Conservation (phyloP, 108 stramenopile genomes). For the Stephanodiscus triporus region DNA sequence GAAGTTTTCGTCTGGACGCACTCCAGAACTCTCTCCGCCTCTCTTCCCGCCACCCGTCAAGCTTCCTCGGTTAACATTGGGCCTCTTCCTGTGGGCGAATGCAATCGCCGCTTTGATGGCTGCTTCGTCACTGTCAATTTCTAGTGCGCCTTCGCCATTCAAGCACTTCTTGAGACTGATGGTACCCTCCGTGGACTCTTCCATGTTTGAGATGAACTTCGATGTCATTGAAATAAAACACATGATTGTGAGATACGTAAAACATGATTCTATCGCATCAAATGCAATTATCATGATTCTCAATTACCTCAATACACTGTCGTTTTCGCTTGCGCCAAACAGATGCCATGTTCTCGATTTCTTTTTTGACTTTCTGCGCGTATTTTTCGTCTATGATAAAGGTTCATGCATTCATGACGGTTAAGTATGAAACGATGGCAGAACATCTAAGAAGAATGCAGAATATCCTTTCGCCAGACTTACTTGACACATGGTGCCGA, state of each 20-base stretch:
- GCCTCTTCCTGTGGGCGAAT: constrained; percentile 45
- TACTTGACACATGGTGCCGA: constrained; percentile 39
- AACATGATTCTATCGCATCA: background rate
- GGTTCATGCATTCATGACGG: background rate
- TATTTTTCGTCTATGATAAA: constrained; percentile 53
- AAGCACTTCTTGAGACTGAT: constrained; percentile 68
- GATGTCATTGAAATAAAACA: background rate
- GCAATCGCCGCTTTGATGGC: constrained; percentile 54
- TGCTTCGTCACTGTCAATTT: constrained; percentile 73
- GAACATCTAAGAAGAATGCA: background rate
- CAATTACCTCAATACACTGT: constrained; percentile 51
- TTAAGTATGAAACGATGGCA: background rate
- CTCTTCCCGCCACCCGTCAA: constrained; percentile 17
- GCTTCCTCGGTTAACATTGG: constrained; percentile 9
- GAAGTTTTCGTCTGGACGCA: constrained; percentile 26
- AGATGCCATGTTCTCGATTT: constrained; percentile 64
- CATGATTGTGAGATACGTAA: background rate
- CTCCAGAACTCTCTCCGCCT: constrained; percentile 2
- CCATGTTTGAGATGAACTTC: constrained; percentile 32
- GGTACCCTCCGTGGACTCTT: constrained; percentile 68
- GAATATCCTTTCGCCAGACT: background rate
- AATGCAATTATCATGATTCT: background rate
- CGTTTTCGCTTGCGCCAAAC: constrained; percentile 74
- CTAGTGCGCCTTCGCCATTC: constrained; percentile 74
- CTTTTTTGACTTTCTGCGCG: constrained; percentile 54